These are phyloP conservation scores for Dioszegia aurantiaca DNA, from an alignment of 768 basidiomycete species.

Conservation along the genomic window DNA sequence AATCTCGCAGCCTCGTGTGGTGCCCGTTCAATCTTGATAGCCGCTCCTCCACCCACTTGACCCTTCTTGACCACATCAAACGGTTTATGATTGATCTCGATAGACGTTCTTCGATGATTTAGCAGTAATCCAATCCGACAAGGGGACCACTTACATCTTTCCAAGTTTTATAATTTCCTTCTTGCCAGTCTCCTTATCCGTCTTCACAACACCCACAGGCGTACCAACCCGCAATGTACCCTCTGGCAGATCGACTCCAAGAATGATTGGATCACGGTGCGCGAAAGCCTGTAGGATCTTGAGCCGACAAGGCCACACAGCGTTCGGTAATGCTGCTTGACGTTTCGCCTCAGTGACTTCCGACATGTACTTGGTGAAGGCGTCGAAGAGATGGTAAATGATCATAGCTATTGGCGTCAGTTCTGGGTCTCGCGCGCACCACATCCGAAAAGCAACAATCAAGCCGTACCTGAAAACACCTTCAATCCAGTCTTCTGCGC, in stretches of 20 bases:
- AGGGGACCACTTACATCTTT: conserved; percentile 78
- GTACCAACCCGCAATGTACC: conserved; percentile 88
- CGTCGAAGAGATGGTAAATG: conserved; percentile 96
- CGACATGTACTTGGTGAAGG: conserved; percentile 89
- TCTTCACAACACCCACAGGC: conserved; percentile 89
- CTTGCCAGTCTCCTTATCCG: conserved; percentile 81
- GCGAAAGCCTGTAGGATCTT: conserved; percentile 91
- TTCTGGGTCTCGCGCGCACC: too few species aligned
- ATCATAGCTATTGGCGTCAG: conserved; percentile 74
- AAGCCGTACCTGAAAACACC: conserved; percentile 77
- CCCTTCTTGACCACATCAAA: conserved; percentile 86
- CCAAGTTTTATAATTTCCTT: conserved; percentile 88
- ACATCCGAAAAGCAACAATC: too few species aligned
- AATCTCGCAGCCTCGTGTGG: conserved; percentile 92
- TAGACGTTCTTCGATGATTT: conserved; percentile 66
- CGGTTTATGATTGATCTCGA: conserved; percentile 95
- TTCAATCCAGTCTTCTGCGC: conserved; percentile 93
- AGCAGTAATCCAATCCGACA: not conserved
- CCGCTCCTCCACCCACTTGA: conserved; percentile 93
- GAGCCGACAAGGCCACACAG: conserved; percentile 93
- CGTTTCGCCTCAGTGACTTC: conserved; percentile 91
- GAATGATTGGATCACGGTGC: conserved; percentile 94
- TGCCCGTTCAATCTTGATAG: conserved; percentile 97
- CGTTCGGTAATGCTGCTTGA: conserved; percentile 84
- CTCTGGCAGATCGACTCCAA: conserved; percentile 94